Evolutionary conservation across 176 grass and related monocot genomes (phyloP), one percentile per base, ranked within the genome.

Genomic region (Tillandsia fasciculata): DNA sequence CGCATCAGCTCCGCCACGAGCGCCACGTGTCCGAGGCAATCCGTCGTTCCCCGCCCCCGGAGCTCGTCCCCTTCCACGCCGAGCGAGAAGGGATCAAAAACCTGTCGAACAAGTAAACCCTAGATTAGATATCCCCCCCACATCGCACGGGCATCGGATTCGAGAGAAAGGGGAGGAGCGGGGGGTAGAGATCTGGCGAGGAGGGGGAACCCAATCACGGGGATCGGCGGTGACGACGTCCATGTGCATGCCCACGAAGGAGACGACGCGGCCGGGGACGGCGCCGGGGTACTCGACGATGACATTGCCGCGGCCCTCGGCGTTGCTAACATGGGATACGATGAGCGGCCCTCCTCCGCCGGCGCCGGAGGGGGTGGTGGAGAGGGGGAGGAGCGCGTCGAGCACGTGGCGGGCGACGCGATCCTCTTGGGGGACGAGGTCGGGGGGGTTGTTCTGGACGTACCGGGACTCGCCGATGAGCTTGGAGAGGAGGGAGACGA

Each of bases 211-310:
- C 93, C 93, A 92, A 29, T 92, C 86, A 48, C 18, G 67, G 24
- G 82, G 81, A 64, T 97, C 81, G 50, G 93, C 89, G 1, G 89
- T 87, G 70, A 92, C 93, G 72, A 92, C 93, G 61, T 97, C 94
- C 94, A 97, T 97, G 76, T 97, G 94, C 81, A 92, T 93, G 79
- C 94, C 94, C 50, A 97, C 94, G 74, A 97, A 97, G 11, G 86
- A 90, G 49, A 93, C 77, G 48, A 87, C 78, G 65, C 77, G 74
- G 64, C 71, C 86, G 5, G 79, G 86, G 72, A 77, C 84, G 54
- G 75, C 76, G 50, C 89, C 94, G 12, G 94, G 86, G 71, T 97
- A 97, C 66, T 97, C 89, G 64, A 85, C 89, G 82, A 97, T 87
- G 70, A 93, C 70, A 78, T 97, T 97, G 58, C 94, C 91, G 50